These are phyloP conservation scores for Alternaria tenuissima DNA, from an alignment of 2,329 filamentous ascomycete genomes.

Conservation along the genomic window DNA sequence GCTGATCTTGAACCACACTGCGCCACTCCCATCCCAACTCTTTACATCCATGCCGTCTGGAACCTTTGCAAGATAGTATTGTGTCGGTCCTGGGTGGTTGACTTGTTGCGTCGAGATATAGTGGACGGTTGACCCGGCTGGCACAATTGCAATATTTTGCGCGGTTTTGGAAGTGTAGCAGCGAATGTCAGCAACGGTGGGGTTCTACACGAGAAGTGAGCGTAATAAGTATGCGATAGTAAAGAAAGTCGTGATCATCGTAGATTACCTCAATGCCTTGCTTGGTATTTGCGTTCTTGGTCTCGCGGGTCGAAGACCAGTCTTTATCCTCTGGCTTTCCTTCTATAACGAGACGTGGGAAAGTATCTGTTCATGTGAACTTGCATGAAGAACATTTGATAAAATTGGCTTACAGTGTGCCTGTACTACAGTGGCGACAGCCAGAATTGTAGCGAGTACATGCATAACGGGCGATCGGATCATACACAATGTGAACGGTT, in stretches of 20 bases:
- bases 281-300: constrained; percentile 40
- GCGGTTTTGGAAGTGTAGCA: constrained; percentile 8
- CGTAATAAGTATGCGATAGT: too few species aligned
- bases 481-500: background rate
- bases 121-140: constrained; percentile 38
- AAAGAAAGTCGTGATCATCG: constrained; percentile 4
- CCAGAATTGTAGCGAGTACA: background rate
- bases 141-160: constrained; percentile 29
- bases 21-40: constrained; percentile 39
- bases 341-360: too few species aligned
- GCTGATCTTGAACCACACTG: constrained; percentile 41
- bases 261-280: constrained; percentile 31
- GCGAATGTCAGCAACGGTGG: too few species aligned
- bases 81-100: constrained; percentile 43
- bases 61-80: constrained; percentile 43
- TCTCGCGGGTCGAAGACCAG: constrained; percentile 29
- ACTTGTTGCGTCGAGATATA: constrained; percentile 43
- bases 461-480: background rate
- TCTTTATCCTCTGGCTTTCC: constrained; percentile 25
- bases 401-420: background rate
- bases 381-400: constrained; percentile 7
- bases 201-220: too few species aligned
- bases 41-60: constrained; percentile 30
- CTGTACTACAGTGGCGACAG: background rate
- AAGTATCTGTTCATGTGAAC: background rate